A percentile compares a stretch with the other conserved stretches of the same genome.
These are phyloP conservation scores for Cercophora samala DNA, from an alignment of 495 filamentous ascomycete species.

Conservation along the genomic window DNA sequence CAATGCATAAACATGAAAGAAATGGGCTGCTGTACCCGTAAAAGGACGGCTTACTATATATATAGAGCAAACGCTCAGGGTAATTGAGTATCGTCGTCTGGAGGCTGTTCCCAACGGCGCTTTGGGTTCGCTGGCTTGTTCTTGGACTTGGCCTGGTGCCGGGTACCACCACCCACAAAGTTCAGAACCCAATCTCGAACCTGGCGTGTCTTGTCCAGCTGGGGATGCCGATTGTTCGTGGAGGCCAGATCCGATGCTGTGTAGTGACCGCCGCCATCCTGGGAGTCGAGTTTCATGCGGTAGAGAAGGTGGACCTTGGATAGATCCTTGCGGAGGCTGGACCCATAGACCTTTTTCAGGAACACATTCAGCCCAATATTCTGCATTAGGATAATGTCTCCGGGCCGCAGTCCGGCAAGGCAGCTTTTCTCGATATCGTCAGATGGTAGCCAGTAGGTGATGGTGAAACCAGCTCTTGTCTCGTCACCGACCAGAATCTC, in stretches of 20 bases:
- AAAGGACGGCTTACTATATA: neutral
- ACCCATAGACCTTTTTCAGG: constrained; percentile 70
- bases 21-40: too few relatives aligned
- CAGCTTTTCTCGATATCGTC: constrained; percentile 39
- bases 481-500: constrained; percentile 86
- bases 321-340: constrained; percentile 63
- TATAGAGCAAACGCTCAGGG: neutral
- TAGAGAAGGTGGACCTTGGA: constrained; percentile 71
- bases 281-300: constrained; percentile 41
- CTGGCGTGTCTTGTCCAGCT: constrained; percentile 58
- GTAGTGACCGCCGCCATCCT: constrained; percentile 45
- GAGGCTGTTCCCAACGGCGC: constrained; percentile 24
- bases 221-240: constrained; percentile 39
- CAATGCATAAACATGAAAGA: neutral
- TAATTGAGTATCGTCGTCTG: constrained; percentile 27
- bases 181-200: constrained; percentile 72
- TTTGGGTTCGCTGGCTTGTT: constrained; percentile 1
- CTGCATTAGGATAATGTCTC: constrained; percentile 71
- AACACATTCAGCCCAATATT: constrained; percentile 76
- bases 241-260: constrained; percentile 37
- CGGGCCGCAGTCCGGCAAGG: constrained; percentile 54
- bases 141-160: neutral
- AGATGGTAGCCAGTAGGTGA: constrained; percentile 75
- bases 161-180: constrained; percentile 55
- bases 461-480: constrained; percentile 71